Evolutionary conservation across 23 red algal genomes (phyloP), one percentile per base, ranked within the genome.

Genomic region (Gracilaria caudata): DNA sequence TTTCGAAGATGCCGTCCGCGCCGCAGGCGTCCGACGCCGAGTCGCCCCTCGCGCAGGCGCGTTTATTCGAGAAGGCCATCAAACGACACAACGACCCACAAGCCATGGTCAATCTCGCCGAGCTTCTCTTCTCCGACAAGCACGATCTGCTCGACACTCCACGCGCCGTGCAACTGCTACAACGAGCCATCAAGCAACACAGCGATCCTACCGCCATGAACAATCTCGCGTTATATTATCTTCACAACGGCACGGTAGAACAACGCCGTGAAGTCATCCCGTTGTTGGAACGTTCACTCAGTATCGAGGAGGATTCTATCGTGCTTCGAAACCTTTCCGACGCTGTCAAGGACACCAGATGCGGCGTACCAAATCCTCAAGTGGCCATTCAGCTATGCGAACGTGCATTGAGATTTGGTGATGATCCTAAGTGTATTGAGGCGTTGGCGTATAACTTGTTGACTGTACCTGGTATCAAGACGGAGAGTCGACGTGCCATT

Each of bases 121-220:
- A 75, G 21, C 37, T 75, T 43, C 70, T 75, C 21, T 49, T 75
- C 70, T 75, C 70, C 14, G 70, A 26, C n/a, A 45, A 49, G 43
- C 39, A 45, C n/a, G 47, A 49, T 14, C 23, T 29, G 2, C 37
- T 24, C n/a, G 38, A 75, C 10, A 1, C 33, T 25, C 8, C 10
- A 24, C 39, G 70, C 20, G 70, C 39, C 39, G 40, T 75, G n/a
- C 70, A 75, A 40, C 40, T 75, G 21, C 70, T 75, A 0, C 39
- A 75, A 19, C 70, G 70, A 12, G 70, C 70, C 40, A 49, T 75
- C 43, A 75, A 75, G 25, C 70, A 75, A 16, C 39, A 43, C 19
- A 29, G 37, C 7, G 43, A 75, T 21, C 70, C 70, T 47, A 43
- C 39, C 24, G 70, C 70, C 37, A 75, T 46, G 70, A 49, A 43